Percentiles rank a stretch among this genome's conserved stretches.
Evolutionary conservation across 768 basidiomycete genomes (phyloP).

Genomic region (Lentinula edodes): DNA sequence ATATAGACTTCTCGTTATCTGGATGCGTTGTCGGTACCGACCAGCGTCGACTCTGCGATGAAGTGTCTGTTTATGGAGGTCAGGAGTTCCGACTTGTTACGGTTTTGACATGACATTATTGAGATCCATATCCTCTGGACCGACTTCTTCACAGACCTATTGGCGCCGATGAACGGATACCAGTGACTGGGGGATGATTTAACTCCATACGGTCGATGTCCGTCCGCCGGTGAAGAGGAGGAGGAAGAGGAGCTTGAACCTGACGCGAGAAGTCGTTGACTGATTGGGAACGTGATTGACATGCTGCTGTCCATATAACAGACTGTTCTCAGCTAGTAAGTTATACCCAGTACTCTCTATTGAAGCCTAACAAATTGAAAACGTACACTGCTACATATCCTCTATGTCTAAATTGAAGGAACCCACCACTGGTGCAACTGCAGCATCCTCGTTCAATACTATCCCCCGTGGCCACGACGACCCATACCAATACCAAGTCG

Average conservation of each 20-base stretch:
- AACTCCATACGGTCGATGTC: not conserved
- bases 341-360: not conserved
- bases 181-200: not conserved
- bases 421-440: constrained; percentile 25
- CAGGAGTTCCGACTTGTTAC: not conserved
- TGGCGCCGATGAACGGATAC: not conserved
- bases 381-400: not conserved
- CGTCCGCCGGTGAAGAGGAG: not conserved
- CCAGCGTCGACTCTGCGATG: not conserved
- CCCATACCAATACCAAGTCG: constrained; percentile 53
- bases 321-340: not conserved
- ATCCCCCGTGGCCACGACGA: constrained; percentile 32
- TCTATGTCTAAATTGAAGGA: not conserved
- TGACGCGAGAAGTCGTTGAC: not conserved
- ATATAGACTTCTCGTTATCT: not conserved
- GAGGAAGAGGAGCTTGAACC: not conserved
- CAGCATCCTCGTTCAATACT: constrained; percentile 31
- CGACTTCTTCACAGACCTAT: not conserved
- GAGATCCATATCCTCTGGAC: not conserved
- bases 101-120: not conserved
- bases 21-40: not conserved
- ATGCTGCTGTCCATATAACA: not conserved
- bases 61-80: not conserved
- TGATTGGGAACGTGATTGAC: not conserved
- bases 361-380: not conserved